Evolutionary conservation across 1,284 basidiomycete species (phyloP), one percentile per base, ranked within the genome.

Genomic region (Kwoniella shivajii): DNA sequence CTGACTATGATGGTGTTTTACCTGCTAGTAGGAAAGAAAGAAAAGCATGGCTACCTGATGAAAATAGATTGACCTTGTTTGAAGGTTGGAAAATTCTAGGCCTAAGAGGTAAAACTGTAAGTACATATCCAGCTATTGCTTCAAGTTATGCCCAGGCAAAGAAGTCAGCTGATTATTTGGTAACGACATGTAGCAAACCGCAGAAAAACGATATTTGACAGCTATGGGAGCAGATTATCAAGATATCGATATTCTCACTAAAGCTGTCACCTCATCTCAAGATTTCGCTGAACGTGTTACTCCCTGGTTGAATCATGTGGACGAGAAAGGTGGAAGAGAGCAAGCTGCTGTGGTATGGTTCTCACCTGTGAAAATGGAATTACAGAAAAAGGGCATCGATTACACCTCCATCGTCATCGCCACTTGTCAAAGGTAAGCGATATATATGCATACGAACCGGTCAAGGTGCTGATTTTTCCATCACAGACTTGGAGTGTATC

Each of bases 141-240:
- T 36, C 36, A 2, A 20, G 16, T 20, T 31, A 13, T 37, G 44
- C 16, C 9, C 13, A 24, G 6, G 44, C 31, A 3, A 11, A 51
- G 47, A 39, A 20, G 13, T 7, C 39, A 13, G 50, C 36, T 48
- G 34, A 30, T 29, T 0, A 46, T 24, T 14, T 30, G 13, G 34
- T 46, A 54, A 26, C 24, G 7, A 4, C 14, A n/a, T n/a, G 13
- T 29, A 68, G 66, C 34, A 38, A 38, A 60, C 66, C 4, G 49
- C 50, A 3, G 74, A 76, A 52, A 67, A 62, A 33, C 44, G 63
- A 6, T 74, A 60, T 29, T 60, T 72, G 22, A 14, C 57, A 9
- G 68, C 69, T 4, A 74, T 74, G 72, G 71, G 73, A 14, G 71
- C 68, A 7, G 54, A 57, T 4, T 69, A 63, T 26, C 44, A 54